phyloP scores from a whole-genome alignment of 2,329 filamentous ascomycete genomes.

The Ilyonectria robusta region DNA sequence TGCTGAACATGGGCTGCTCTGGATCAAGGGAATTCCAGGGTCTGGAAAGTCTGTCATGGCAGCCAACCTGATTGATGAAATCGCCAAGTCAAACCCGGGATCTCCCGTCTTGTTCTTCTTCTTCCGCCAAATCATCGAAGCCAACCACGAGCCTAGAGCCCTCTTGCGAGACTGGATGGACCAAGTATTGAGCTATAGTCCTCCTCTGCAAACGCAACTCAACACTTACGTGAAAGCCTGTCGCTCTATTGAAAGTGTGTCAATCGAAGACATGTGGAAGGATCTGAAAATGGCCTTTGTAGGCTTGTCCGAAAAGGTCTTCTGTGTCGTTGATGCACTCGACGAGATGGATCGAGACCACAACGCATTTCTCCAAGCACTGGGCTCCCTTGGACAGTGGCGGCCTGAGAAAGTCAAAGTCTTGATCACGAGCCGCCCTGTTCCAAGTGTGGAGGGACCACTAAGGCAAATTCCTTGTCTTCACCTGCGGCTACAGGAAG shows the following conservation, averaged over 20 bases:
- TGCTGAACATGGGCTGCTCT: conserved; percentile 31
- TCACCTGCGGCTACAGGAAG: conserved; percentile 55
- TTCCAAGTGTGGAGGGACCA: conserved; percentile 47
- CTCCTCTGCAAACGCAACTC: conserved; percentile 46
- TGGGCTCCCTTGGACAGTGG: conserved; percentile 52
- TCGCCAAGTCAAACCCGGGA: conserved; percentile 6
- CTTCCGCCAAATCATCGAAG: conserved; percentile 56
- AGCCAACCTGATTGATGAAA: conserved; percentile 41
- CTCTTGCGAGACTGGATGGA: conserved; percentile 54
- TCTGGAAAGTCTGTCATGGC: conserved; percentile 57
- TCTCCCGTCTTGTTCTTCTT: conserved; percentile 56
- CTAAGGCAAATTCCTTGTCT: conserved; percentile 47
- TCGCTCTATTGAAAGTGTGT: conserved; percentile 8
- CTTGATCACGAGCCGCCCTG: conserved; percentile 60
- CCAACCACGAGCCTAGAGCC: conserved; percentile 50
- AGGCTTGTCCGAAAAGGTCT: conserved; percentile 46
- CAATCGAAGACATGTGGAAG: conserved; percentile 49
- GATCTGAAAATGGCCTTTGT: conserved; percentile 45
- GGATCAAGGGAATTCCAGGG: conserved; percentile 53
- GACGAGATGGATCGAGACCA: conserved; percentile 62
- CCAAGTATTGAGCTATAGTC: conserved; percentile 51
- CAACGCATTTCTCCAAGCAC: conserved; percentile 48
- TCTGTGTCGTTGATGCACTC: conserved; percentile 59
- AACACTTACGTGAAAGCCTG: conserved; percentile 25
- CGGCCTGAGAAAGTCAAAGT: conserved; percentile 55